Conservation (phyloP, 805 yeast species). For the Saccharomyces eubayanus region DNA sequence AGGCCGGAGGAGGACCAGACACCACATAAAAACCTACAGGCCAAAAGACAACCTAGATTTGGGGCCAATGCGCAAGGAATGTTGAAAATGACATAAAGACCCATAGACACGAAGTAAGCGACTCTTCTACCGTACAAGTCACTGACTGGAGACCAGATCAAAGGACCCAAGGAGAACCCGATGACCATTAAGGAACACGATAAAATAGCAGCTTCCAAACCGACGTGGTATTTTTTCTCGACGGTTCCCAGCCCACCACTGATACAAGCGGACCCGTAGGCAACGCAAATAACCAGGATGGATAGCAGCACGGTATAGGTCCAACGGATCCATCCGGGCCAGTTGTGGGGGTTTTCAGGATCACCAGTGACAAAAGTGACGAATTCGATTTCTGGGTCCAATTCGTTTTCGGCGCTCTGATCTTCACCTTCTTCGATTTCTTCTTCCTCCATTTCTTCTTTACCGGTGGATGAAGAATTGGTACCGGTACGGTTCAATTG, state of each 20-base stretch:
- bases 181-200: slow-evolving; percentile 81
- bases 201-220: slow-evolving; percentile 68
- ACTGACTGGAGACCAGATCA: slow-evolving; percentile 81
- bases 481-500: slow-evolving; percentile 20
- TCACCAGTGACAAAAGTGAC: slow-evolving; percentile 76
- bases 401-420: slow-evolving; percentile 20
- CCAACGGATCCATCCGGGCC: slow-evolving; percentile 56
- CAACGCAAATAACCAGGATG: slow-evolving; percentile 73
- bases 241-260: slow-evolving; percentile 77
- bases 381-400: slow-evolving; percentile 67
- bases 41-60: slow-evolving; percentile 72
- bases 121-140: slow-evolving; percentile 83
- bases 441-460: slow-evolving; percentile 13
- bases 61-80: slow-evolving; percentile 82
- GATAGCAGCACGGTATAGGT: slow-evolving; percentile 61
- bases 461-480: slow-evolving; percentile 1
- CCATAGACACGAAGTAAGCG: slow-evolving; percentile 69
- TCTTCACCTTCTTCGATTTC: slow-evolving; percentile 15
- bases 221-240: slow-evolving; percentile 57
- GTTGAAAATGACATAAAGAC: slow-evolving; percentile 68
- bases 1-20: slow-evolving; percentile 78
- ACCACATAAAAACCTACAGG: slow-evolving; percentile 81
- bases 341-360: slow-evolving; percentile 85
- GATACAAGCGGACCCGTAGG: slow-evolving; percentile 87
- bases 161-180: slow-evolving; percentile 82